Conservation (phyloP, 495 filamentous ascomycete genomes). For the Terfezia boudieri region DNA sequence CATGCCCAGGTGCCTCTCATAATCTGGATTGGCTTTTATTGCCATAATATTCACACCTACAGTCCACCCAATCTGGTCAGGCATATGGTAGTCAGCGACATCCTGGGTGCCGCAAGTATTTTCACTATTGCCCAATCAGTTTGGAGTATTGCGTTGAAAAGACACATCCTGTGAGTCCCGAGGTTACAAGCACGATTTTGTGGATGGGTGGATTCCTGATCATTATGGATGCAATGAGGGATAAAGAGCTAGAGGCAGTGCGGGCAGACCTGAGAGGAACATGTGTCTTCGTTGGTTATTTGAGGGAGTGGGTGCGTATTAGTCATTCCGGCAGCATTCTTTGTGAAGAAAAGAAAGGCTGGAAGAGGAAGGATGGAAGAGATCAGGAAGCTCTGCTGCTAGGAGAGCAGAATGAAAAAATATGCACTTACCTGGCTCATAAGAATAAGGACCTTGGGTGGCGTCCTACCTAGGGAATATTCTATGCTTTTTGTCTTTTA, state of each 20-base stretch:
- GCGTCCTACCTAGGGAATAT: too few species aligned
- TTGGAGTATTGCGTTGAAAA: constrained; percentile 74
- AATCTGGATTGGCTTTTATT: constrained; percentile 46
- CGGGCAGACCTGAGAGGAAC: not conserved
- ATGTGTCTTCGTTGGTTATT: constrained; percentile 43
- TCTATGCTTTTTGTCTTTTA: too few species aligned
- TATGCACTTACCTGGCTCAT: too few species aligned
- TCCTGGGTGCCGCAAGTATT: constrained; percentile 72
- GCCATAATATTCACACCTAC: constrained; percentile 55
- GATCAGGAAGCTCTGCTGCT: constrained; percentile 20
- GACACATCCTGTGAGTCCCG: constrained; percentile 69
- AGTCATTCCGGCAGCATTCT: constrained; percentile 42
- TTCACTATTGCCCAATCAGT: constrained; percentile 53
- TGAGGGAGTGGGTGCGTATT: constrained; percentile 43
- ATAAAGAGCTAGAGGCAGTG: constrained; percentile 15
- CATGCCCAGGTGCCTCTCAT: constrained; percentile 55
- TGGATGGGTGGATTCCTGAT: constrained; percentile 81
- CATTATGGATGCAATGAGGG: constrained; percentile 57
- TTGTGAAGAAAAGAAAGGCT: constrained; percentile 34
- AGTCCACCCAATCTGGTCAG: constrained; percentile 29
- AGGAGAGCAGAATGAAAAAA: not conserved
- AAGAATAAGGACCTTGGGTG: too few species aligned
- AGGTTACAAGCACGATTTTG: constrained; percentile 57
- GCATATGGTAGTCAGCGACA: constrained; percentile 44
- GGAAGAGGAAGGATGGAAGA: constrained; percentile 35